phyloP scores from a whole-genome alignment of 2,329 filamentous ascomycete species.

The Colletotrichum gigasporum region DNA sequence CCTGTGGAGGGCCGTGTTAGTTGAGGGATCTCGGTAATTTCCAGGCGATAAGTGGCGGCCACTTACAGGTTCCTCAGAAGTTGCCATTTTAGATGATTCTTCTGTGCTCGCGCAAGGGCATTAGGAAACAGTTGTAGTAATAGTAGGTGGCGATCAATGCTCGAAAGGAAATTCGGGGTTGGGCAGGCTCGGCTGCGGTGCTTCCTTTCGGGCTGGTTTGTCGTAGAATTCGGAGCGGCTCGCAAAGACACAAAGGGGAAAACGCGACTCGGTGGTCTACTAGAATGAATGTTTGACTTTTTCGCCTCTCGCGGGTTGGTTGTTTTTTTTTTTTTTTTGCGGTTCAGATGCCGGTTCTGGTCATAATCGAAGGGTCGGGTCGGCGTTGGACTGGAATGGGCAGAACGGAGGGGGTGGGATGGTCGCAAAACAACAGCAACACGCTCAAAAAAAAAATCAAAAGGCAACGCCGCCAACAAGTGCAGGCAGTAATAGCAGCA shows the following conservation, averaged over 20 bases:
- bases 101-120: slow-evolving; percentile 15
- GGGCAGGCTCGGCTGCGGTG: slow-evolving; percentile 13
- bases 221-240: neutral
- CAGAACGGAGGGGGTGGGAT: slow-evolving; percentile 4
- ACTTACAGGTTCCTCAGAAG: slow-evolving; percentile 32
- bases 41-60: neutral
- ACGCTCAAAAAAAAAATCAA: slow-evolving; percentile 23
- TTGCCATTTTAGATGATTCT: slow-evolving; percentile 29
- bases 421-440: slow-evolving; percentile 27
- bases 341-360: slow-evolving; percentile 17
- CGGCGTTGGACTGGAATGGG: slow-evolving; percentile 20
- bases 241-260: slow-evolving; percentile 26
- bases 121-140: neutral
- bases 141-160: slow-evolving; percentile 9
- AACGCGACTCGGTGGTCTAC: slow-evolving; percentile 15
- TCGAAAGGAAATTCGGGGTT: slow-evolving; percentile 10
- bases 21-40: neutral
- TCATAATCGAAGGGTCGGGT: slow-evolving; percentile 15
- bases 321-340: neutral
- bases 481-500: slow-evolving; percentile 24
- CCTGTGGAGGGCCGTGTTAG: slow-evolving; percentile 53
- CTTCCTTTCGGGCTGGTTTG: neutral
- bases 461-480: slow-evolving; percentile 18
- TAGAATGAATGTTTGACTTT: slow-evolving; percentile 28
- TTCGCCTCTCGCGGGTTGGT: slow-evolving; percentile 4